Percentiles rank a stretch among this genome's conserved stretches.
These are phyloP conservation scores for Sutorius eximius DNA, from an alignment of 1,284 basidiomycete genomes.

Conservation along the genomic window DNA sequence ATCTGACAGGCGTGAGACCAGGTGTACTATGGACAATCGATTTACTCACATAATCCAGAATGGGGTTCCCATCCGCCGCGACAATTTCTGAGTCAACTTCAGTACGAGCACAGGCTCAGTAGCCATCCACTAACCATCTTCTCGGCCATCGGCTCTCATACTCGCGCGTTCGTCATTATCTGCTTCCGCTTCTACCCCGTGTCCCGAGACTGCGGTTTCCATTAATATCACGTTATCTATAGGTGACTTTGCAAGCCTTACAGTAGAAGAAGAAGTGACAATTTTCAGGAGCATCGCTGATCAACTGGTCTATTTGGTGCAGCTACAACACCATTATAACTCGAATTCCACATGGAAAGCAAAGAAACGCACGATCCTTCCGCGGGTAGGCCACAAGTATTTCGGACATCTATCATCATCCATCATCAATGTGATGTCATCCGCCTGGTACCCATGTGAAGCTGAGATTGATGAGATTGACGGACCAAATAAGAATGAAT, in stretches of 20 bases:
- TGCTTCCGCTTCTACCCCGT: conserved; percentile 29
- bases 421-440: conserved; percentile 35
- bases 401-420: conserved; percentile 21
- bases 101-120: not conserved
- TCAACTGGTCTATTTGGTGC: conserved; percentile 31
- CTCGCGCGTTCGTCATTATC: conserved; percentile 17
- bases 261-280: conserved; percentile 43
- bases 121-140: conserved; percentile 34
- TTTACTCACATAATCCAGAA: conserved; percentile 23
- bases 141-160: conserved; percentile 33
- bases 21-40: not conserved
- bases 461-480: conserved; percentile 9
- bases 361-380: conserved; percentile 31
- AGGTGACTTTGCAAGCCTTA: conserved; percentile 10
- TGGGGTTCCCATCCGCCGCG: conserved; percentile 20
- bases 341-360: not conserved
- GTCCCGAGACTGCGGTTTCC: conserved; percentile 31
- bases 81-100: conserved; percentile 21
- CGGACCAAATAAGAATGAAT: not conserved
- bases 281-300: conserved; percentile 25
- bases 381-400: conserved; percentile 27
- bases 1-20: conserved; percentile 9
- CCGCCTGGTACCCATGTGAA: conserved; percentile 25
- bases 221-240: not conserved
- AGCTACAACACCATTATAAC: conserved; percentile 9